These are phyloP conservation scores for Aurantiochytrium sp. DNA, from an alignment of 108 stramenopile genomes.

Conservation along the genomic window DNA sequence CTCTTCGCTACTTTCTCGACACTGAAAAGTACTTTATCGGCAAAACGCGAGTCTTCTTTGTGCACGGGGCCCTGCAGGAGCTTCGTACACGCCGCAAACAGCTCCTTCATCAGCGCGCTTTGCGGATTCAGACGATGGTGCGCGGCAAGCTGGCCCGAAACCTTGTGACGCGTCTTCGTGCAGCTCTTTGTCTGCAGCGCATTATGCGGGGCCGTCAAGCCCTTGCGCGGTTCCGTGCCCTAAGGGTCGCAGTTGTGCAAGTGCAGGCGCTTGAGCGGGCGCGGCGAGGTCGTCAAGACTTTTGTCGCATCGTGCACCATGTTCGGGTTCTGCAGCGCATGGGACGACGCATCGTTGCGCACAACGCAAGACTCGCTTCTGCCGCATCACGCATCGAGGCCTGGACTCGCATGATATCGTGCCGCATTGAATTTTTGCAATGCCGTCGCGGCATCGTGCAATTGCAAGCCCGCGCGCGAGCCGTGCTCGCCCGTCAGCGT, in stretches of 20 bases:
- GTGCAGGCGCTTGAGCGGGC: too few species aligned
- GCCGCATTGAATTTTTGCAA: not conserved
- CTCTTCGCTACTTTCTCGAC: not conserved
- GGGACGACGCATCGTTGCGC: not conserved
- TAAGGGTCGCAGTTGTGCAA: too few species aligned
- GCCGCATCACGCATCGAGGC: not conserved
- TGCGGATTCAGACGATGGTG: not conserved
- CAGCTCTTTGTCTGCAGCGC: too few species aligned
- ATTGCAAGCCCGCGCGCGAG: not conserved
- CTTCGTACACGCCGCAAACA: not conserved
- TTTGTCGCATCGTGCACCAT: not conserved
- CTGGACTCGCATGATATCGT: not conserved
- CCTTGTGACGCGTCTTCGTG: not conserved
- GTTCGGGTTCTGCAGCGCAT: not conserved
- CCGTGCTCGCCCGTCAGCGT: not conserved
- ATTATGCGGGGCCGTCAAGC: too few species aligned
- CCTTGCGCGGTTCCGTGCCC: too few species aligned
- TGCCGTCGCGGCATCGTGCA: not conserved
- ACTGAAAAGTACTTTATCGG: not conserved
- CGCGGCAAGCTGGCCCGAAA: not conserved
- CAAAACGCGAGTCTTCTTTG: not conserved
- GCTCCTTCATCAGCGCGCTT: not conserved
- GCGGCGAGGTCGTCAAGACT: too few species aligned
- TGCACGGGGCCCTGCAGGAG: not conserved
- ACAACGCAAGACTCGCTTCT: not conserved